A percentile compares a stretch with the other conserved stretches of the same genome.
These are phyloP conservation scores for Boletus sp. DNA, from an alignment of 768 basidiomycete species.

Conservation along the genomic window DNA sequence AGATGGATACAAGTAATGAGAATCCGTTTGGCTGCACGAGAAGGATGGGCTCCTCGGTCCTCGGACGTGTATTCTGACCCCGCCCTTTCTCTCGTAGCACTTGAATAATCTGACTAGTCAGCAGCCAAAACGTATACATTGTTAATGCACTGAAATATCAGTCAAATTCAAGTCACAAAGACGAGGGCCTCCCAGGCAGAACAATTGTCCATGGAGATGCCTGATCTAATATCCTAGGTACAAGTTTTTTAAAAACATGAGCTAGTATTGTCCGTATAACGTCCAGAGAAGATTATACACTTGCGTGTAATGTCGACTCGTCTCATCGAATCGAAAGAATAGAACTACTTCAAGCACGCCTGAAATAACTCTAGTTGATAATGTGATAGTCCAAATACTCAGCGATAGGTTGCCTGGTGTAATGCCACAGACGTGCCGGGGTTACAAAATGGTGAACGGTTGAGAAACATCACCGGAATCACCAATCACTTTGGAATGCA, in stretches of 20 bases:
- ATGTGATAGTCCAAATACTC: not conserved
- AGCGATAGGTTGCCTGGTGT: not conserved
- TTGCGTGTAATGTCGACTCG: not conserved
- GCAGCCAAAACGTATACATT: not conserved
- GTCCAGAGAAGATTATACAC: conserved; percentile 14
- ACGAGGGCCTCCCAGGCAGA: not conserved
- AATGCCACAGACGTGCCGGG: not conserved
- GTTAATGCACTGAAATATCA: not conserved
- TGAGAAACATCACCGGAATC: conserved; percentile 65
- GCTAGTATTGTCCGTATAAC: conserved; percentile 13
- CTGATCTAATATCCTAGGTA: not conserved
- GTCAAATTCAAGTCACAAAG: not conserved
- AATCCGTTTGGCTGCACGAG: too few relatives aligned
- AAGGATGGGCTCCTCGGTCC: too few relatives aligned
- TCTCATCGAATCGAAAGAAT: conserved; percentile 4
- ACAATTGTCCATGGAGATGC: not conserved
- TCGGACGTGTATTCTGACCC: too few relatives aligned
- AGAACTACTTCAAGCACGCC: conserved; percentile 1
- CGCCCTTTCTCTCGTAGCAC: too few relatives aligned
- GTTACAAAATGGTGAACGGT: conserved; percentile 49
- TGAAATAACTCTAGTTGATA: not conserved
- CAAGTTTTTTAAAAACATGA: not conserved
- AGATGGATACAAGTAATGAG: too few relatives aligned
- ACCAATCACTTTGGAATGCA: conserved; percentile 50
- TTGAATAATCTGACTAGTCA: too few relatives aligned